These are phyloP conservation scores for Trypanosoma rangeli DNA, from an alignment of 208 protist species.

Conservation along the genomic window DNA sequence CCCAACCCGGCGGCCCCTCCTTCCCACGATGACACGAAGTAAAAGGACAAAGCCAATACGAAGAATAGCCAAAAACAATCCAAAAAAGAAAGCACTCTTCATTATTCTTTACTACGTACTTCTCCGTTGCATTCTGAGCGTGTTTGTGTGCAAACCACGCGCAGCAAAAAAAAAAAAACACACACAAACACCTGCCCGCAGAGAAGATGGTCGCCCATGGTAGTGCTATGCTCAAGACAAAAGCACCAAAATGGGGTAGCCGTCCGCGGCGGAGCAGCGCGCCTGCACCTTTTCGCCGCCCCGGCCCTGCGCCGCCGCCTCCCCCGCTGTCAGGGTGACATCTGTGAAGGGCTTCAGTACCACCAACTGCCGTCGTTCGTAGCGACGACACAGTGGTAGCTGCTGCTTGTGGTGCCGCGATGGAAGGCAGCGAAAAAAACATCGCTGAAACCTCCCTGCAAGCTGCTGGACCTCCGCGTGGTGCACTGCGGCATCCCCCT, in stretches of 20 bases:
- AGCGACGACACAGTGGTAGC: constrained; percentile 42
- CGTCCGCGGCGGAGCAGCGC: constrained; percentile 62
- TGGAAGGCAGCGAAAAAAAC: constrained; percentile 43
- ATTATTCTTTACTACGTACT: too few relatives aligned
- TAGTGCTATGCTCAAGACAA: constrained; percentile 31
- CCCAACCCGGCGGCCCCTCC: too few relatives aligned
- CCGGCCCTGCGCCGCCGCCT: constrained; percentile 20
- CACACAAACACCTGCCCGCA: constrained; percentile 6
- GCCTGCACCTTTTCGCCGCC: constrained; percentile 17
- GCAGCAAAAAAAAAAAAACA: constrained; percentile 23
- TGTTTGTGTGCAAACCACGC: too few relatives aligned
- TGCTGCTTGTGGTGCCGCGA: constrained; percentile 34
- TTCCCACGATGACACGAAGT: too few relatives aligned
- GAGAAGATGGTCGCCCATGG: background rate
- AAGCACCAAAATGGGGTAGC: constrained; percentile 72
- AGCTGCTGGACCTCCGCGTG: constrained; percentile 42
- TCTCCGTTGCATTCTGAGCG: too few relatives aligned
- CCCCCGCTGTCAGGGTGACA: constrained; percentile 34
- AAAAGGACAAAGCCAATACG: too few relatives aligned
- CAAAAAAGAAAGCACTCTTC: too few relatives aligned
- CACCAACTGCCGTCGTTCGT: constrained; percentile 47
- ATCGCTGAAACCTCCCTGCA: constrained; percentile 72
- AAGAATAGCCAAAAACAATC: too few relatives aligned
- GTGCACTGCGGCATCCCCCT: background rate
- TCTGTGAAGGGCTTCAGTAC: constrained; percentile 52